Conservation (phyloP, 2,329 filamentous ascomycete species). For the Exophiala sp. region DNA sequence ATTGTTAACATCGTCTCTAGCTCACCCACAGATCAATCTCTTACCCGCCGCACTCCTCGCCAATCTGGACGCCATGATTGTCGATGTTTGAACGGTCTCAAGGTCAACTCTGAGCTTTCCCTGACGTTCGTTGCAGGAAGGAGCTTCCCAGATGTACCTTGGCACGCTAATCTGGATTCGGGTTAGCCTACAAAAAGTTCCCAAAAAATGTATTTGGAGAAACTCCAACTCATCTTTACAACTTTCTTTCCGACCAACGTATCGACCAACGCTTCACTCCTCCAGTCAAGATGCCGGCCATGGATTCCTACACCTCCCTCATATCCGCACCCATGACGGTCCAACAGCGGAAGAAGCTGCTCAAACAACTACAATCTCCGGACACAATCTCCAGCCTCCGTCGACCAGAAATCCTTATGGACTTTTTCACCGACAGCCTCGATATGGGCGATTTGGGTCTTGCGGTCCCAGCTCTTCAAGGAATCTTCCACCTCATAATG, state of each 20-base stretch:
- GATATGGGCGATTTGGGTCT: constrained; percentile 73
- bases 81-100: constrained; percentile 1
- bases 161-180: constrained; percentile 7
- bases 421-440: constrained; percentile 95
- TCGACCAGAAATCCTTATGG: constrained; percentile 84
- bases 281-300: constrained; percentile 27
- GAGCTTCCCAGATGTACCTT: constrained; percentile 1
- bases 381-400: constrained; percentile 62
- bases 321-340: constrained; percentile 53
- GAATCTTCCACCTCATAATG: constrained; percentile 91
- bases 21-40: constrained; percentile 42
- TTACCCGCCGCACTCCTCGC: constrained; percentile 92
- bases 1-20: constrained; percentile 29
- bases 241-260: too few species aligned
- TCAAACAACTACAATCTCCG: constrained; percentile 46
- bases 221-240: not conserved
- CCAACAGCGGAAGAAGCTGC: constrained; percentile 73
- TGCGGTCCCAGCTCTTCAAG: constrained; percentile 82
- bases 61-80: constrained; percentile 95
- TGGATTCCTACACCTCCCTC: constrained; percentile 22
- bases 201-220: not conserved
- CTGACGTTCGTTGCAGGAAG: constrained; percentile 12
- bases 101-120: not conserved
- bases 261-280: too few species aligned
- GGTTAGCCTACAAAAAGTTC: constrained; percentile 12